These are phyloP conservation scores for Syzygium oleosum DNA, from an alignment of 345 rosid genomes.

Conservation along the genomic window DNA sequence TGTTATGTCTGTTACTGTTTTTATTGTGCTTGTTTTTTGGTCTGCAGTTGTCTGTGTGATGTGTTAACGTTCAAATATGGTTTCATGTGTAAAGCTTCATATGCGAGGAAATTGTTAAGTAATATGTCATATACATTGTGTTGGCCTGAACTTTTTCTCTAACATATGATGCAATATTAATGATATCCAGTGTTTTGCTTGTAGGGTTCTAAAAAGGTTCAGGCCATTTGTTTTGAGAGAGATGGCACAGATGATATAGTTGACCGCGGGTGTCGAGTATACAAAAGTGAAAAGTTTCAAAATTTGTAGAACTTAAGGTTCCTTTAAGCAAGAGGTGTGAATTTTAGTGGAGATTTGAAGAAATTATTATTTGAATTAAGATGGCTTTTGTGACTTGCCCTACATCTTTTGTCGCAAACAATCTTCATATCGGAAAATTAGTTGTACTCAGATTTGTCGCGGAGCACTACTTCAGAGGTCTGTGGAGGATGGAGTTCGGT, in stretches of 20 bases:
- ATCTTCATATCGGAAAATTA: not conserved
- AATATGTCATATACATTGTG: not conserved
- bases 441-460: not conserved
- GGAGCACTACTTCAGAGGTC: not conserved
- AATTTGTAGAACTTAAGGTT: not conserved
- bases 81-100: not conserved
- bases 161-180: not conserved
- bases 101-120: not conserved
- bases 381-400: not conserved
- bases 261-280: not conserved
- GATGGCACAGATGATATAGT: not conserved
- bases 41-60: not conserved
- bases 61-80: not conserved
- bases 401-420: not conserved
- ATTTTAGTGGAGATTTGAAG: not conserved
- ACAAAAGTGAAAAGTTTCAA: not conserved
- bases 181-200: not conserved
- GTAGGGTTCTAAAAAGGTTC: not conserved
- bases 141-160: not conserved
- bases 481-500: not conserved
- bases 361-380: not conserved
- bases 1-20: not conserved
- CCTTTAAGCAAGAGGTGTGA: not conserved
- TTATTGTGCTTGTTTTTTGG: not conserved
- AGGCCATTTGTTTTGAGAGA: not conserved